Base-by-base conservation (phyloP, 148 eudicot species). In the Nyssa sinensis region DNA sequence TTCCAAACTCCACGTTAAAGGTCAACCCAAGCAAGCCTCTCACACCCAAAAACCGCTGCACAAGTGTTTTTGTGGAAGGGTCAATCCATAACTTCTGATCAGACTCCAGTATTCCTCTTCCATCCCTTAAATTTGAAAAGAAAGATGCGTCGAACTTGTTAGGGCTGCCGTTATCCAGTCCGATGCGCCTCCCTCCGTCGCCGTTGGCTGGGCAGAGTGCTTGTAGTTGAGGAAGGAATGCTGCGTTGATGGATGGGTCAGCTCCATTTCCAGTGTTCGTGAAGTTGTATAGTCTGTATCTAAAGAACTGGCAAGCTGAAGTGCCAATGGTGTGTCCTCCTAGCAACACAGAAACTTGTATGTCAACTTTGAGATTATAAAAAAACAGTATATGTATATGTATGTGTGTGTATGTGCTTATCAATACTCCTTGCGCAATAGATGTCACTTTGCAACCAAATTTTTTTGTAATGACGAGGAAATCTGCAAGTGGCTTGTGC, bases 61-160 rank as follows among this genome's bases (percentile, higher is more conserved):
- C 84, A 9, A 82, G 11, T 0, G 39, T 41, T 35, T 41, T 65
- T 13, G 84, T 82, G 6, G 78, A 69, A 9, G 65, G 33, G 33
- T 78, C 84, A 2, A 35, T 57, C 81, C 81, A 82, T 3, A 82
- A 44, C 17, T 23, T 67, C 51, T 78, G 76, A 66, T 82, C 84
- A 7, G 84, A 82, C 62, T 78, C 84, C 5, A 82, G 81, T 23
- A 82, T 24, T 53, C 84, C 84, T 2, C 78, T 78, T 13, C 81
- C 78, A 27, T 44, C 59, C 62, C 77, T 65, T 44, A 82, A 51
- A 75, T 82, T 82, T 30, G 63, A 9, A 57, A 70, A 82, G 73
- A 35, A 78, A 3, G 76, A 66, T 9, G 30, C 51, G 72, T 78
- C 84, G 55, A 82, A 82, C 35, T 29, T 49, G 35, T 33, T 47